Evolutionary conservation across 2,329 filamentous ascomycete species (phyloP), one percentile per base, ranked within the genome.

Genomic region (Zymoseptoria brevis): DNA sequence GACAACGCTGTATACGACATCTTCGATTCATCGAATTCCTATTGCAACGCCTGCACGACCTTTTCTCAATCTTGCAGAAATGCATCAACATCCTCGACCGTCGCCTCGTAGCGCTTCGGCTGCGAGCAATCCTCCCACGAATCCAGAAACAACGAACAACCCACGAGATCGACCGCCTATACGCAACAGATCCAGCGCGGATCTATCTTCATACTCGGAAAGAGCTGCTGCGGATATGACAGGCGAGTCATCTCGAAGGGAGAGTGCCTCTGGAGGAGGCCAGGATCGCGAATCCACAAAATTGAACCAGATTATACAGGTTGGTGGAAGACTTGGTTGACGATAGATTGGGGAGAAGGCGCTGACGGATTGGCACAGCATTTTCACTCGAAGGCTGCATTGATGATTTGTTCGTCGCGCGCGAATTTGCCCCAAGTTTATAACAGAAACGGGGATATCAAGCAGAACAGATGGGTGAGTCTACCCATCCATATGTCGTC

Each of bases 221-320:
- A 77, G 76, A 69, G 79, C 77, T 9, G 74, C 79, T 52, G 80
- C 79, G 22, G 80, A 68, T n/a, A 54, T 60, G 16, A 54, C 62
- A 13, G 57, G 59, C 21, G 62, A 65, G 53, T 54, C 56, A 13
- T 56, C 79, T 60, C 78, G 78, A 57, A 75, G 80, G 29, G 77
- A 76, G 57, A 73, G 53, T 55, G 60, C 63, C 21, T 51, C 63
- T 16, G 35, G 54, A n/a, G 58, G 61, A 26, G 61, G 60, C 24
- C 82, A 83, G 53, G 84, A 82, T 57, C 82, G 80, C 67, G 89
- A 93, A 66, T 84, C 76, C 87, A 72, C 84, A 82, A 94, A 94
- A 78, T 80, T 96, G 67, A 94, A 95, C 74, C 91, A 96, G 76
- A 94, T 97, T 70, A 87, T 96, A 68, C 90, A 94, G 83, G 91